phyloP scores from a whole-genome alignment of 306 rosid species.

The Phaseolus lunatus region DNA sequence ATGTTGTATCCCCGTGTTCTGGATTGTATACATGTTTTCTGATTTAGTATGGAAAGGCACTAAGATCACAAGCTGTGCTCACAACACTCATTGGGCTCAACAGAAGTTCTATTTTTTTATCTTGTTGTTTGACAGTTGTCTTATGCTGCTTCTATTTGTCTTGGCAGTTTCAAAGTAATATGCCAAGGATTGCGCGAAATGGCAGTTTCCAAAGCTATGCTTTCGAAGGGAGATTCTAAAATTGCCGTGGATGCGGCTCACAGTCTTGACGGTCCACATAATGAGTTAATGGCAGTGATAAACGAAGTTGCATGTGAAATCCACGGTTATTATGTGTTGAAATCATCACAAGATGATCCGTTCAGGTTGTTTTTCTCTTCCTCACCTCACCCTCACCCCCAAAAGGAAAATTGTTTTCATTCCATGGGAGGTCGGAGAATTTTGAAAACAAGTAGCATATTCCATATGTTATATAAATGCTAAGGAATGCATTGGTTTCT shows the following conservation, averaged over 20 bases:
- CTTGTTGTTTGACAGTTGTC: constrained; percentile 40
- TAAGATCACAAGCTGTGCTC: background rate
- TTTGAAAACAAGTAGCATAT: constrained; percentile 9
- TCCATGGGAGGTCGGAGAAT: background rate
- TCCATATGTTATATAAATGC: constrained; percentile 31
- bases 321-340: constrained; percentile 72
- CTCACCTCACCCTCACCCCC: background rate
- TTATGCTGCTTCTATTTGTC: constrained; percentile 41
- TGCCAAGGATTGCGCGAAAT: constrained; percentile 67
- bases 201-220: constrained; percentile 59
- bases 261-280: constrained; percentile 66
- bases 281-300: constrained; percentile 71
- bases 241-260: constrained; percentile 63
- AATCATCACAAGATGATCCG: constrained; percentile 72
- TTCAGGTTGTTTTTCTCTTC: constrained; percentile 63
- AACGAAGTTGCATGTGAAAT: constrained; percentile 71
- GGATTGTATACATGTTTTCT: background rate
- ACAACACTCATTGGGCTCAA: background rate
- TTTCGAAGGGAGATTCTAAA: constrained; percentile 72
- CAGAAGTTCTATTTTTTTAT: constrained; percentile 6
- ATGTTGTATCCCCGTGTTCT: background rate
- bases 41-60: background rate
- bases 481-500: constrained; percentile 41
- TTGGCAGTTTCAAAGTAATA: constrained; percentile 81
- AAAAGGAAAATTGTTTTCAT: background rate